phyloP scores from a whole-genome alignment of 2,329 filamentous ascomycete genomes.

The Fusarium incarnatum region DNA sequence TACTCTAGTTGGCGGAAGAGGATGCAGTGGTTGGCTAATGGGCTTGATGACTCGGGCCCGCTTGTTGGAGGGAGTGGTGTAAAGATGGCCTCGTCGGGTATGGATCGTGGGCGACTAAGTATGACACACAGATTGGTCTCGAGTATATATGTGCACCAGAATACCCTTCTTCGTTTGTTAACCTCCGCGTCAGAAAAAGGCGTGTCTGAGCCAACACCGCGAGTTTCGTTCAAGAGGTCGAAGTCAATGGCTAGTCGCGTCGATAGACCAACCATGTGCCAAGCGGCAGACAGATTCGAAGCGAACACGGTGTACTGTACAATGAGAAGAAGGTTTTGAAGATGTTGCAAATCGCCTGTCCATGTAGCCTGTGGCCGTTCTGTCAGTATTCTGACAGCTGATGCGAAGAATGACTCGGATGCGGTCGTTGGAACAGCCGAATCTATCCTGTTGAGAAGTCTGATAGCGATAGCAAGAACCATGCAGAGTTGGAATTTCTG shows the following conservation, averaged over 20 bases:
- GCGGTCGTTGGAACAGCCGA: conserved; percentile 19
- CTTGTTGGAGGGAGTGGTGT: conserved; percentile 10
- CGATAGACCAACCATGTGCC: conserved; percentile 37
- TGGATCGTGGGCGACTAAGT: conserved; percentile 22
- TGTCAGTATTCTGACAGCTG: conserved; percentile 13
- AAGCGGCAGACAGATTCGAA: conserved; percentile 29
- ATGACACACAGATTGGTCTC: conserved; percentile 34
- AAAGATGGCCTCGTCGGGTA: conserved; percentile 35
- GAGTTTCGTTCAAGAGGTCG: conserved; percentile 15
- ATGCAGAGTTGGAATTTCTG: conserved; percentile 21
- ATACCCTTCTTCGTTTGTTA: conserved; percentile 13
- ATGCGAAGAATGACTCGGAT: conserved; percentile 26
- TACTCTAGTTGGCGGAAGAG: conserved; percentile 41
- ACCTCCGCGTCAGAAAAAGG: not conserved
- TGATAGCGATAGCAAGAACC: conserved; percentile 27
- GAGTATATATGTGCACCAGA: conserved; percentile 35
- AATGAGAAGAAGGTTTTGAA: conserved; percentile 25
- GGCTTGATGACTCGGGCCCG: conserved; percentile 5
- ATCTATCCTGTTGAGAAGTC: conserved; percentile 31
- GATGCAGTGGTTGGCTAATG: conserved; percentile 39
- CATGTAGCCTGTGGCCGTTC: conserved; percentile 13
- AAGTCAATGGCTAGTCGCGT: conserved; percentile 30
- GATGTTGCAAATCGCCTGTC: conserved; percentile 22
- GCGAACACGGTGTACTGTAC: conserved; percentile 33
- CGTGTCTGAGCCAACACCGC: rapidly evolving